Conservation (phyloP, 2,329 filamentous ascomycete genomes). For the Tolypocladium amazonense region DNA sequence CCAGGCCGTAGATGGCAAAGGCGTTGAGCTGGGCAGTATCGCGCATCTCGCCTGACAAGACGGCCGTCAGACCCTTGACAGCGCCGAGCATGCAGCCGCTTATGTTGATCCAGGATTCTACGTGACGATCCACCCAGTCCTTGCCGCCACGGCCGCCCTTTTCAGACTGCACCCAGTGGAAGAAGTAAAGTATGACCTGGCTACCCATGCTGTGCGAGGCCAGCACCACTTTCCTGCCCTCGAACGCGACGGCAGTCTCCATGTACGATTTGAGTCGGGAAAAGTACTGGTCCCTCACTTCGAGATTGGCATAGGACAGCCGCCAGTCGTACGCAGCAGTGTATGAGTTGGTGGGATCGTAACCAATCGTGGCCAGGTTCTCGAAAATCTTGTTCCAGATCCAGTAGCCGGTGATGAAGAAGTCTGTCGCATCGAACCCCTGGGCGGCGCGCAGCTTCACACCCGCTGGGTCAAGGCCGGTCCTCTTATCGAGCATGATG, state of each 20-base stretch:
- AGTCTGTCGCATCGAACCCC: conserved; percentile 95
- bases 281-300: conserved; percentile 88
- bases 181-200: conserved; percentile 80
- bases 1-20: conserved; percentile 91
- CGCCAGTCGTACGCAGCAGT: conserved; percentile 83
- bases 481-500: conserved; percentile 90
- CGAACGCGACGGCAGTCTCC: conserved; percentile 66
- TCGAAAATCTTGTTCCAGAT: conserved; percentile 99
- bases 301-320: conserved; percentile 79
- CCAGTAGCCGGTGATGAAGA: conserved; percentile 89
- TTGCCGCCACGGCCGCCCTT: conserved; percentile 72
- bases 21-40: conserved; percentile 94
- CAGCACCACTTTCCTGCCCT: conserved; percentile 70
- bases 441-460: conserved; percentile 89
- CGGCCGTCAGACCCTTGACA: conserved; percentile 78
- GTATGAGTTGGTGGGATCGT: conserved; percentile 71
- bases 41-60: conserved; percentile 95
- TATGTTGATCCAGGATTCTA: conserved; percentile 97
- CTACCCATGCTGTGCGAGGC: conserved; percentile 97
- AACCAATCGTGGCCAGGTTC: conserved; percentile 90
- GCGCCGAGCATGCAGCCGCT: conserved; percentile 96
- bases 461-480: conserved; percentile 79
- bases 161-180: conserved; percentile 70
- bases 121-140: conserved; percentile 79
- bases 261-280: conserved; percentile 83